These are phyloP conservation scores for Vitis cinerea DNA, from an alignment of 164 flowering plant genomes.

Conservation along the genomic window DNA sequence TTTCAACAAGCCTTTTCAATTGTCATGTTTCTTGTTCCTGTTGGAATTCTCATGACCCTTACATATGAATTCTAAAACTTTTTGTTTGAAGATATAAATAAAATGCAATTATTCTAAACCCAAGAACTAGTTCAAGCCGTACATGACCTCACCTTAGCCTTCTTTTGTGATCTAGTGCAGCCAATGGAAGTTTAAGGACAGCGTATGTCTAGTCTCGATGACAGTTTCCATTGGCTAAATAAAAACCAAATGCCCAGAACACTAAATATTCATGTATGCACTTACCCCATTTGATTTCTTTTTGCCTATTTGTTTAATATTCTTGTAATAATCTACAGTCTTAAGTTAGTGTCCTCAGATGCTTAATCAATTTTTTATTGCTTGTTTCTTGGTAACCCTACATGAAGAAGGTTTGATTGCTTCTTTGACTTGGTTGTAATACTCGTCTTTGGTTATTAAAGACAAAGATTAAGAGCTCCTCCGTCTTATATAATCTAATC, in stretches of 20 bases:
- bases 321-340: slow-evolving; percentile 3
- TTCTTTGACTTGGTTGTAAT: background rate
- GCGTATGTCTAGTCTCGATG: slow-evolving; percentile 5
- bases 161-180: slow-evolving; percentile 7
- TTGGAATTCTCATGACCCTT: background rate
- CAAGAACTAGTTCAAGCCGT: background rate
- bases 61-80: background rate
- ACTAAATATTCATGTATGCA: background rate
- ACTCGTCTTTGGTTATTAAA: background rate
- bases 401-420: slow-evolving; percentile 6
- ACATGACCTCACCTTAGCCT: slow-evolving; percentile 12
- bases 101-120: no score
- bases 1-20: background rate
- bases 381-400: slow-evolving; percentile 20
- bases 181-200: slow-evolving; percentile 9
- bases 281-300: slow-evolving; percentile 3
- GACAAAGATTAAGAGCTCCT: background rate
- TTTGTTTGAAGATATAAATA: background rate
- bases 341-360: slow-evolving; percentile 3
- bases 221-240: slow-evolving; percentile 10
- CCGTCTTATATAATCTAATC: background rate
- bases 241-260: background rate
- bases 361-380: slow-evolving; percentile 16
- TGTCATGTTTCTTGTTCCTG: background rate
- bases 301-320: background rate